A percentile compares a stretch with the other conserved stretches of the same genome.
Conservation (phyloP, 345 rosid species). For the Clausena lansium region DNA sequence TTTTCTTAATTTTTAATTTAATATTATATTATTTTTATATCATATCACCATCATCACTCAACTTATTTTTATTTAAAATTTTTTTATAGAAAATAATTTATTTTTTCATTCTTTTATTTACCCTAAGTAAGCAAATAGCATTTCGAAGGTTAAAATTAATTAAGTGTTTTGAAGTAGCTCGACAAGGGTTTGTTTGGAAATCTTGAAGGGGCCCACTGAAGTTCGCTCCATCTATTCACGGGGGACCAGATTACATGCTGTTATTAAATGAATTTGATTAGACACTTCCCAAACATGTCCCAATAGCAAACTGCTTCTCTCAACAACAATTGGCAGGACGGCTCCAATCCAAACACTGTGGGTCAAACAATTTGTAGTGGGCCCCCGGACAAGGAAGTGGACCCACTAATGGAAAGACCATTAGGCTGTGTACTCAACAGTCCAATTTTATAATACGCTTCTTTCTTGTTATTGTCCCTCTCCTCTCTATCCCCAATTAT, state of each 20-base stretch:
- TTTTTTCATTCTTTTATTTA: too few species aligned
- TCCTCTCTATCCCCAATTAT: slow-evolving; percentile 8
- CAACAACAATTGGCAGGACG: slow-evolving; percentile 20
- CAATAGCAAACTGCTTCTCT: background rate
- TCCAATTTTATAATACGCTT: background rate
- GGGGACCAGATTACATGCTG: background rate
- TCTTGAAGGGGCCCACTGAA: background rate
- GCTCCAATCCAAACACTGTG: slow-evolving; percentile 11
- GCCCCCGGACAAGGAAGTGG: slow-evolving; percentile 10
- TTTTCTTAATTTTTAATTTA: too few species aligned
- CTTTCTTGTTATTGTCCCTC: background rate
- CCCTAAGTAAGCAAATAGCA: too few species aligned
- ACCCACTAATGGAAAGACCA: background rate
- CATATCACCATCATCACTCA: too few species aligned
- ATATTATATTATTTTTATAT: too few species aligned
- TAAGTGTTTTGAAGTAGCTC: too few species aligned
- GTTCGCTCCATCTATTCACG: background rate
- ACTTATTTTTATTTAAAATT: too few species aligned
- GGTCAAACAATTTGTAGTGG: slow-evolving; percentile 14
- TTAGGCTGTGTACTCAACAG: background rate
- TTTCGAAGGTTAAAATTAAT: too few species aligned
- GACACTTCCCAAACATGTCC: slow-evolving; percentile 3
- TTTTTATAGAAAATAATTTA: too few species aligned
- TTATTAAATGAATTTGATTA: background rate
- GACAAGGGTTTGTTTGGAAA: background rate